phyloP scores from a whole-genome alignment of 345 rosid species.

The Euphorbia lathyris region DNA sequence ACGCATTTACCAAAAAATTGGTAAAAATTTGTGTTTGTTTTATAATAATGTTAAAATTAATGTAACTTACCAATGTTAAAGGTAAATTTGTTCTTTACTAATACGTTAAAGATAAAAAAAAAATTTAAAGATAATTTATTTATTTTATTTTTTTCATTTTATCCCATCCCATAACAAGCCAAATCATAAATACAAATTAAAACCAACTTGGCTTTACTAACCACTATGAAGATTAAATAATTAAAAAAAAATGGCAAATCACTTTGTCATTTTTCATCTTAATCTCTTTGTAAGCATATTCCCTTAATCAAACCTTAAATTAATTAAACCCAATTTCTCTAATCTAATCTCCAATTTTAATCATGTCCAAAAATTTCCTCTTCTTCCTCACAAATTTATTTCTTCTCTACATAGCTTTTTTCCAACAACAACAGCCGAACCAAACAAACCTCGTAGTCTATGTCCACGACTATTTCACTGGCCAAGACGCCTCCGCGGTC shows the following conservation, averaged over 20 bases:
- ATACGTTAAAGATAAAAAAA: too few species aligned
- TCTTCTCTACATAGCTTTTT: constrained; percentile 27
- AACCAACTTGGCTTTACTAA: background rate
- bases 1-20: too few species aligned
- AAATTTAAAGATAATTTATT: too few species aligned
- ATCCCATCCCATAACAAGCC: background rate
- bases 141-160: too few species aligned
- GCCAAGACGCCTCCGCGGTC: constrained; percentile 28
- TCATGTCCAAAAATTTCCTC: constrained; percentile 33
- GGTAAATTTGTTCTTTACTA: too few species aligned
- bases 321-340: background rate
- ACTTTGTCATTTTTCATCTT: constrained; percentile 17
- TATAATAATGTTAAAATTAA: too few species aligned
- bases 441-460: constrained; percentile 37
- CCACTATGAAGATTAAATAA: background rate
- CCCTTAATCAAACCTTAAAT: background rate
- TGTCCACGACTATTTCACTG: constrained; percentile 39
- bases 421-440: constrained; percentile 9
- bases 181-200: background rate
- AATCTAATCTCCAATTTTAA: background rate
- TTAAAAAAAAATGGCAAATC: background rate
- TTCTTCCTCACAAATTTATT: constrained; percentile 21
- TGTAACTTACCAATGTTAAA: too few species aligned
- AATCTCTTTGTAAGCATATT: constrained; percentile 20
- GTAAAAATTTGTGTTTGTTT: too few species aligned